Evolutionary conservation across 2,329 filamentous ascomycete species (phyloP).

Genomic region (Cladorrhinum sp.): DNA sequence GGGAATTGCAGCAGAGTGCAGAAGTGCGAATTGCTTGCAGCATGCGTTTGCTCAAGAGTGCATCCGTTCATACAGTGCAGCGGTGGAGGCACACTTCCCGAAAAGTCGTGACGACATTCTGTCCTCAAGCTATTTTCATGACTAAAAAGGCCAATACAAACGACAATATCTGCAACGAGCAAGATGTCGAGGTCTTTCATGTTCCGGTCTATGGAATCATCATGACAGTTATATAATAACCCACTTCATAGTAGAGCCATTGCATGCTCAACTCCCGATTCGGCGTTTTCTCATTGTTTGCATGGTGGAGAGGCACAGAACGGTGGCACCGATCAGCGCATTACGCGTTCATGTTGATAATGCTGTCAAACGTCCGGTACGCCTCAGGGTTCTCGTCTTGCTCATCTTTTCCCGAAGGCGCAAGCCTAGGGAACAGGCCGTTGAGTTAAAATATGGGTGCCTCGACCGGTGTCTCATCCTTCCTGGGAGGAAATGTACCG

Average conservation of each 20-base stretch:
- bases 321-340: conserved; percentile 2
- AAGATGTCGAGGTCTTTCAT: too few species aligned
- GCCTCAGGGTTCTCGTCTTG: not conserved
- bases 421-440: conserved; percentile 5
- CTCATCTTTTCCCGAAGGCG: not conserved
- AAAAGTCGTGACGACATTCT: not conserved
- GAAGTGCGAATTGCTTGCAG: not conserved
- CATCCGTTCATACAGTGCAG: not conserved
- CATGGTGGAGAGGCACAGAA: not conserved
- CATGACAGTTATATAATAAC: not conserved
- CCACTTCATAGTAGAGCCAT: not conserved
- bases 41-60: not conserved
- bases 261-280: not conserved
- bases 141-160: too few species aligned
- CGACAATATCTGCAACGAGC: not conserved
- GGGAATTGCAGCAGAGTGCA: too few species aligned
- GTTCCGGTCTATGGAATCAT: not conserved
- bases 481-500: conserved; percentile 5
- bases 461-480: not conserved
- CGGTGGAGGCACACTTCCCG: not conserved
- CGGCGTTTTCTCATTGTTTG: not conserved
- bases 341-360: conserved; percentile 5
- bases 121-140: not conserved
- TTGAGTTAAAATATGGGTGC: not conserved
- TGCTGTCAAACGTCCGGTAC: conserved; percentile 6